Evolutionary conservation across 1,284 basidiomycete species (phyloP).

Genomic region (Inonotus obliquus): DNA sequence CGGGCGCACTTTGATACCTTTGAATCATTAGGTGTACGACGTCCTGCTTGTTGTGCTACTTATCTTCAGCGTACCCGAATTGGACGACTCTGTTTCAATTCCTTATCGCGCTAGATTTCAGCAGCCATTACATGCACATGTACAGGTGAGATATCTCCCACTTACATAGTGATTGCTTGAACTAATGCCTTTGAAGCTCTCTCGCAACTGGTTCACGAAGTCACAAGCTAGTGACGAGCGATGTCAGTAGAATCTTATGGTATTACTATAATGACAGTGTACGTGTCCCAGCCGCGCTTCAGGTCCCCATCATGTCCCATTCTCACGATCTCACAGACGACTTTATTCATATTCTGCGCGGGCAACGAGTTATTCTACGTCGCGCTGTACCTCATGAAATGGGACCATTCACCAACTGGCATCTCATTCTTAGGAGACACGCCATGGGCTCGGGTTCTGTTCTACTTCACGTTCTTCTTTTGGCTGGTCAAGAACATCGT

Average conservation of each 20-base stretch:
- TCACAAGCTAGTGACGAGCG: conserved; percentile 89
- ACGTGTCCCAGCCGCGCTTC: conserved; percentile 29
- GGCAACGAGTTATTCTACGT: conserved; percentile 98
- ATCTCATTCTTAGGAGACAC: conserved; percentile 34
- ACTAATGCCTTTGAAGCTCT: conserved; percentile 53
- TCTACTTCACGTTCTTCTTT: conserved; percentile 62
- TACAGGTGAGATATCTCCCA: conserved; percentile 68
- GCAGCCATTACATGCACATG: conserved; percentile 99
- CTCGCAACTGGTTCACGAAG: conserved; percentile 88
- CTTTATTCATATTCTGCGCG: conserved; percentile 93
- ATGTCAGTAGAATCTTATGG: conserved; percentile 89
- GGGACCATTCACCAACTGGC: conserved; percentile 66
- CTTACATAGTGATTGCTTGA: neutral
- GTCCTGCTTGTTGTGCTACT: conserved; percentile 90
- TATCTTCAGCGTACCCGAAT: conserved; percentile 83
- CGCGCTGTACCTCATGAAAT: conserved; percentile 91
- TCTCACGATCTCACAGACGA: conserved; percentile 44
- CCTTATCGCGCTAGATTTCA: conserved; percentile 96
- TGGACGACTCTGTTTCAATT: conserved; percentile 88
- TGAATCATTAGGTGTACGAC: conserved; percentile 78
- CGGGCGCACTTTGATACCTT: neutral
- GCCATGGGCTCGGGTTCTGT: conserved; percentile 84
- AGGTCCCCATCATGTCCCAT: neutral
- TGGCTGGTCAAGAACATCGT: conserved; percentile 89
- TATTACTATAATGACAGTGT: conserved; percentile 94